A percentile compares a stretch with the other conserved stretches of the same genome.
Conservation (phyloP, 257 asterid genomes). For the Solanum chilense region DNA sequence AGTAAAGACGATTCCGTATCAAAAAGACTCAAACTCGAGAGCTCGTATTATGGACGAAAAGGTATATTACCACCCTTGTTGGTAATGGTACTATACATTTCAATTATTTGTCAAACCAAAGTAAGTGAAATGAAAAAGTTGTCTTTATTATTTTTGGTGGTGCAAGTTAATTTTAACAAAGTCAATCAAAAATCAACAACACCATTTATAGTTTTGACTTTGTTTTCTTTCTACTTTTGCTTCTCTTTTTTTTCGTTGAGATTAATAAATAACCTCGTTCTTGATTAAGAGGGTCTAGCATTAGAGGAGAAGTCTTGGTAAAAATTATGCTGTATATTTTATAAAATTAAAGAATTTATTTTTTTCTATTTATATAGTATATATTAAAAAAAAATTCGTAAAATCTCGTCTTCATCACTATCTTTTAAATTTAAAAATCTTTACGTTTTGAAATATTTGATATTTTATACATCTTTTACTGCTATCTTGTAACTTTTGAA, state of each 20-base stretch:
- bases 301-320: neutral
- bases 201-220: neutral
- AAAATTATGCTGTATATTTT: too few species aligned
- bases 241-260: neutral
- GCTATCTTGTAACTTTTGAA: neutral
- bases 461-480: neutral
- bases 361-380: too few species aligned
- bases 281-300: neutral
- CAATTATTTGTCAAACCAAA: neutral
- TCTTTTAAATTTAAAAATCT: neutral
- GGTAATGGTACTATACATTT: neutral
- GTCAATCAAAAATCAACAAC: neutral
- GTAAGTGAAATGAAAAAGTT: neutral
- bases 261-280: neutral
- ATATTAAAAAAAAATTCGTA: accelerated
- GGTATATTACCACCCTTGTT: too few species aligned
- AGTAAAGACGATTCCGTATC: accelerated
- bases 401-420: too few species aligned
- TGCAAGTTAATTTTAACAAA: neutral
- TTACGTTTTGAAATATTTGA: neutral
- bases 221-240: neutral
- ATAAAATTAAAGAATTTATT: too few species aligned
- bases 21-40: too few species aligned
- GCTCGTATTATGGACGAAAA: too few species aligned
- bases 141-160: neutral